Evolutionary conservation across 352 stramenopile genomes (phyloP).

Genomic region (Phytophthora sp.): DNA sequence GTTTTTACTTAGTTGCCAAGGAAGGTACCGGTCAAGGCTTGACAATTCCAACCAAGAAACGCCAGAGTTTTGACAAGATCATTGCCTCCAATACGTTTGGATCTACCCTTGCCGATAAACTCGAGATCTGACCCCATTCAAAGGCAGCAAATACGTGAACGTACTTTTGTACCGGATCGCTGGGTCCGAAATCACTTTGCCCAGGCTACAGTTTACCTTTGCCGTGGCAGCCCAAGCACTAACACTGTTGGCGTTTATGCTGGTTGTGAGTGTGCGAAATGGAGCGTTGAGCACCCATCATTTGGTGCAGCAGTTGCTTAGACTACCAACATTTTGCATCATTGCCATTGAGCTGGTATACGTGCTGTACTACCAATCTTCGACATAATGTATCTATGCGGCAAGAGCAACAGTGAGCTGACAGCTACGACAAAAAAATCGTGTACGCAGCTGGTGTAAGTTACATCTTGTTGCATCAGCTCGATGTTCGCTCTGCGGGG

Average conservation of each 20-base stretch:
- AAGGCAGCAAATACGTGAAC: conserved; percentile 28
- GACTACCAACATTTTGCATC: conserved; percentile 44
- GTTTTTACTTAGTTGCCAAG: conserved; percentile 41
- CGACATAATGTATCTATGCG: conserved; percentile 33
- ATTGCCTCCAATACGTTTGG: conserved; percentile 40
- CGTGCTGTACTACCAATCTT: conserved; percentile 53
- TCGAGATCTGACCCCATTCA: conserved; percentile 33
- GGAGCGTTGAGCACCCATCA: conserved; percentile 34
- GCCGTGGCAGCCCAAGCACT: conserved; percentile 42
- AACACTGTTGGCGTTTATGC: conserved; percentile 34
- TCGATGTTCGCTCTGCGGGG: conserved; percentile 41
- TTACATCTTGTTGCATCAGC: conserved; percentile 44
- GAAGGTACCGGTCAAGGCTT: conserved; percentile 26
- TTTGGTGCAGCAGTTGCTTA: conserved; percentile 38
- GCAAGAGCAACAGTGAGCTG: conserved; percentile 14
- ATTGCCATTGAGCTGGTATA: conserved; percentile 44
- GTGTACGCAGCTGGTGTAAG: conserved; percentile 38
- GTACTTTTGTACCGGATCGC: conserved; percentile 39
- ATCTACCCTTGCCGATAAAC: conserved; percentile 33
- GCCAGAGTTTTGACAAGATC: conserved; percentile 42
- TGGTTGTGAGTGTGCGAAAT: conserved; percentile 31
- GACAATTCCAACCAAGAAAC: conserved; percentile 34
- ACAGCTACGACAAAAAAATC: conserved; percentile 43
- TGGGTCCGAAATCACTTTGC: conserved; percentile 28
- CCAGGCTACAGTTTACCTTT: conserved; percentile 43